Evolutionary conservation across 2,329 filamentous ascomycete genomes (phyloP).

Genomic region (Balansia obtecta): DNA sequence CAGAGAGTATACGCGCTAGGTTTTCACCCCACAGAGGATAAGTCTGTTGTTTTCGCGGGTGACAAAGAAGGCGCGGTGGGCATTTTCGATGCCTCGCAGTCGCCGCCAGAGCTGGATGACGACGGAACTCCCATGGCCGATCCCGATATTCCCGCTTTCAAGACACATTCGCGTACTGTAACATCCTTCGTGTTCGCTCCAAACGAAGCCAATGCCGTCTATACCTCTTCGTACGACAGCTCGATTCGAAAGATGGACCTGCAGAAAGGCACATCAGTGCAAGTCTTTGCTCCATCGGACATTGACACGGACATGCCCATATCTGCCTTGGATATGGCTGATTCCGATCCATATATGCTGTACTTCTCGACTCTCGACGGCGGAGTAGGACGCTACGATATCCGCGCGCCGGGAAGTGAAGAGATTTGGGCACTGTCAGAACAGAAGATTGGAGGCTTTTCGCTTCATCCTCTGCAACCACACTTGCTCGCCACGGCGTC

Average conservation of each 20-base stretch:
- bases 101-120: slow-evolving; percentile 43
- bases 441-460: slow-evolving; percentile 94
- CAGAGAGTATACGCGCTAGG: slow-evolving; percentile 77
- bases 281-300: slow-evolving; percentile 67
- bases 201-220: slow-evolving; percentile 61
- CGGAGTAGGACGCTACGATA: slow-evolving; percentile 68
- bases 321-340: slow-evolving; percentile 70
- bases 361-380: slow-evolving; percentile 85
- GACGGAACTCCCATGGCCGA: slow-evolving; percentile 56
- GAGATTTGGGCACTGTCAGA: slow-evolving; percentile 68
- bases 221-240: slow-evolving; percentile 83
- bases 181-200: slow-evolving; percentile 70
- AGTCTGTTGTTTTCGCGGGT: slow-evolving; percentile 81
- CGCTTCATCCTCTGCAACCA: slow-evolving; percentile 64
- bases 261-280: slow-evolving; percentile 62
- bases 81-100: slow-evolving; percentile 78
- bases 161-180: slow-evolving; percentile 82
- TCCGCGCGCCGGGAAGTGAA: slow-evolving; percentile 44
- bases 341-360: slow-evolving; percentile 57
- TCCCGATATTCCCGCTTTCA: slow-evolving; percentile 78
- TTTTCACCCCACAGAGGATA: slow-evolving; percentile 78
- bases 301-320: slow-evolving; percentile 62
- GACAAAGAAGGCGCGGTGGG: slow-evolving; percentile 89
- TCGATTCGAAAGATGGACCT: slow-evolving; percentile 82
- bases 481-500: slow-evolving; percentile 84